Evolutionary conservation across 441 rosid species (phyloP).

Genomic region (Rhodomyrtus psidioides): DNA sequence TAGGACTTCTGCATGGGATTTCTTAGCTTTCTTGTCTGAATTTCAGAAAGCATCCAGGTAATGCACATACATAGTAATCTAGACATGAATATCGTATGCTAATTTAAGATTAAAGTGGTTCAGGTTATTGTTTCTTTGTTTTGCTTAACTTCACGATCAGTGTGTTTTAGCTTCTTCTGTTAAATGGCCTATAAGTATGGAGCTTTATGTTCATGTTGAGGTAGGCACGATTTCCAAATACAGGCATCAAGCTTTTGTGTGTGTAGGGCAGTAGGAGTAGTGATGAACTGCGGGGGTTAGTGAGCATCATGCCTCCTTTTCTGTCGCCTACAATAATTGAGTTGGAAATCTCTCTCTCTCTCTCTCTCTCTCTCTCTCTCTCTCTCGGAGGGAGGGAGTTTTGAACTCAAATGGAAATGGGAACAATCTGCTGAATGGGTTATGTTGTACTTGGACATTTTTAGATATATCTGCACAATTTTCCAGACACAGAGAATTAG

Average conservation of each 20-base stretch:
- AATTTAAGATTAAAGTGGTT: background rate
- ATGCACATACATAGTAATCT: background rate
- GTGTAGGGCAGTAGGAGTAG: background rate
- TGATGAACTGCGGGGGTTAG: background rate
- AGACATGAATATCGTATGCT: background rate
- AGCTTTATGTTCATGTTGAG: background rate
- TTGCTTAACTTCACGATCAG: background rate
- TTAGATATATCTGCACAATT: background rate
- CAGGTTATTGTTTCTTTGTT: background rate
- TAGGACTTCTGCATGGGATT: conserved; percentile 52
- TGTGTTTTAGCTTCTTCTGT: background rate
- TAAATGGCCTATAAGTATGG: background rate
- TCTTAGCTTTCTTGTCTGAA: conserved; percentile 52
- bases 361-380: background rate
- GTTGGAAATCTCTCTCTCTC: background rate
- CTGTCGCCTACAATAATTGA: background rate
- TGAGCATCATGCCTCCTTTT: background rate
- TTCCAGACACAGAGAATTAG: background rate
- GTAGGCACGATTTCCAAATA: background rate
- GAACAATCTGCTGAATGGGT: background rate
- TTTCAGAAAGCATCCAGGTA: conserved; percentile 89
- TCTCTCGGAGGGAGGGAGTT: background rate
- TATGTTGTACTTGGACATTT: background rate
- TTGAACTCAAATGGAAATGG: background rate
- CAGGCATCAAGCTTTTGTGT: background rate